phyloP scores from a whole-genome alignment of 495 filamentous ascomycete species.

The Trichoderma asperelloides region DNA sequence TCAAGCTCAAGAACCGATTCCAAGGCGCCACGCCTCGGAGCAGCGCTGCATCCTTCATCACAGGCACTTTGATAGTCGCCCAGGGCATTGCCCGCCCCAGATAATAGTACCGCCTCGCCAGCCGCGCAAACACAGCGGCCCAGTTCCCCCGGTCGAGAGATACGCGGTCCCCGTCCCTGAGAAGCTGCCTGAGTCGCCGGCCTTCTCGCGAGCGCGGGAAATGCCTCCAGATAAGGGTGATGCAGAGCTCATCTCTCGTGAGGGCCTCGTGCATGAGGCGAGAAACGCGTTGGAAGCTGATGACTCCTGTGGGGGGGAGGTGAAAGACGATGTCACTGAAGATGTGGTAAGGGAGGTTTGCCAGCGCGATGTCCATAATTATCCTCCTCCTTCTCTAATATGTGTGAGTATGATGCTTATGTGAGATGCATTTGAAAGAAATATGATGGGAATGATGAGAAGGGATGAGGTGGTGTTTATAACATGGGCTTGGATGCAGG shows the following conservation, averaged over 20 bases:
- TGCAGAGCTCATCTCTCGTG: constrained; percentile 31
- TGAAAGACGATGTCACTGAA: constrained; percentile 36
- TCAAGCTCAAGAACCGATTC: constrained; percentile 45
- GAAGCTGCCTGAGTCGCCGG: neutral
- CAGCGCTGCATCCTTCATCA: constrained; percentile 21
- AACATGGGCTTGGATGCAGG: no score
- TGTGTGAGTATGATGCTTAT: neutral
- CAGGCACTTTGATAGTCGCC: constrained; percentile 37
- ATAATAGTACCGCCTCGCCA: constrained; percentile 49
- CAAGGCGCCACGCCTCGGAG: constrained; percentile 42
- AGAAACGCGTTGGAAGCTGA: constrained; percentile 43
- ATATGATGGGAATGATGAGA: neutral
- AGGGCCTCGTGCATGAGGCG: constrained; percentile 40
- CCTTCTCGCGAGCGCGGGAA: constrained; percentile 40
- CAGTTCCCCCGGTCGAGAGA: constrained; percentile 20
- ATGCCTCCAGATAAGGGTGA: constrained; percentile 33
- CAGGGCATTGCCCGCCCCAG: constrained; percentile 41
- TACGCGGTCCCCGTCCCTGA: neutral
- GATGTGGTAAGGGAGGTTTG: constrained; percentile 34
- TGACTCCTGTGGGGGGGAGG: constrained; percentile 36
- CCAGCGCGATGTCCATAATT: constrained; percentile 20
- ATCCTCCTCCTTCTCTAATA: neutral
- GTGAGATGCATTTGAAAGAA: neutral
- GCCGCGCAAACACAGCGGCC: constrained; percentile 39
- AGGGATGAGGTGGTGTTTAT: no score